Evolutionary conservation across 352 stramenopile species (phyloP), one percentile per base, ranked within the genome.

Genomic region (Phytophthora pistaciae): DNA sequence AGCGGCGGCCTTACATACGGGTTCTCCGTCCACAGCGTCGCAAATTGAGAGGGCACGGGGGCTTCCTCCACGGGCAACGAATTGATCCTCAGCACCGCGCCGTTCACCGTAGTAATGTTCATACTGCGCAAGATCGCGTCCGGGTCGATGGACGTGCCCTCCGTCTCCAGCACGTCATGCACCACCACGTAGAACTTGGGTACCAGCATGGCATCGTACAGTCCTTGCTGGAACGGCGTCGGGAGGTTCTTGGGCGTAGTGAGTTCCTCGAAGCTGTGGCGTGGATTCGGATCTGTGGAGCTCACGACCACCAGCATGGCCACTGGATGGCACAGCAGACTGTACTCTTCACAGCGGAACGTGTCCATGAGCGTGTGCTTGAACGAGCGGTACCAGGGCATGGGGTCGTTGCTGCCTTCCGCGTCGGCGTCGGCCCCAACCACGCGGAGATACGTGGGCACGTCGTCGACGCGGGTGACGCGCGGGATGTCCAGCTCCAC

Each of bases 161-260:
- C 77, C 1, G 89, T 93, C 73, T 97, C 88, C 38, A 80, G 64
- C 5, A 86, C 68, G 70, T 98, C 93, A 59, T 98, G 93, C 25
- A 98, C 44, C 16, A 98, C 80, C n/a, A 98, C 67, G 67, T 94
- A 97, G 61, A 93, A 96, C 65, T 96, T 94, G 14, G 90, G 84
- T 10, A 82, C 64, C 13, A 97, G 61, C 33, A 83, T 89, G 5
- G 82, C 69, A 64, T 97, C 91, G 63, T 96, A 97, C 3, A 95
- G 63, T 7, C 87, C 90, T 60, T 92, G 76, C 13, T 88, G 77
- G 60, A 96, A 96, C 16, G 83, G 75, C 0, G 60, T 27, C 0
- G 90, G 90, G 0, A 96, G 67, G 42, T 85, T 79, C 40, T 75
- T 75, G 18, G 82, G 60, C 3, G 77, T 50, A 1, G 67, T 76